Conservation (phyloP, 495 filamentous ascomycete species). For the Glonium stellatum region DNA sequence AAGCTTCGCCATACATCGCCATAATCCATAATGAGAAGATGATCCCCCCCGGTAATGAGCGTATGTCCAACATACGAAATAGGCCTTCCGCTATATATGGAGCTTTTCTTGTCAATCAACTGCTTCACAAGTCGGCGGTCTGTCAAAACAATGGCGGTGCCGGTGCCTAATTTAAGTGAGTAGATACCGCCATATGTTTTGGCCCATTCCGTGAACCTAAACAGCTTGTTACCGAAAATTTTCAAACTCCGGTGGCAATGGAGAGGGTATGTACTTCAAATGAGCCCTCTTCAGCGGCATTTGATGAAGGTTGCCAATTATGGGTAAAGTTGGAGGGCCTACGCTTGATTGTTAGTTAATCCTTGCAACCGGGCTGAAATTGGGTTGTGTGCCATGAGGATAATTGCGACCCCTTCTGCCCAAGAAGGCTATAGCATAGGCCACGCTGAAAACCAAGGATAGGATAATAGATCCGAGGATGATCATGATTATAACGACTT, state of each 20-base stretch:
- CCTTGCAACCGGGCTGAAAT: background rate
- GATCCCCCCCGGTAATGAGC: slow-evolving; percentile 39
- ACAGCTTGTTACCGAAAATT: background rate
- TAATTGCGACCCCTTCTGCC: background rate
- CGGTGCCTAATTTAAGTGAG: slow-evolving; percentile 39
- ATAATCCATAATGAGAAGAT: slow-evolving; percentile 42
- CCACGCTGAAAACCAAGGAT: background rate
- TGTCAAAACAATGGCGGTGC: slow-evolving; percentile 39
- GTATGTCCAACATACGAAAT: slow-evolving; percentile 39
- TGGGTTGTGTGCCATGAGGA: background rate
- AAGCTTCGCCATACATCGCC: slow-evolving; percentile 37
- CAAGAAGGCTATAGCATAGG: background rate
- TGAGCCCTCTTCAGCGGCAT: slow-evolving; percentile 34
- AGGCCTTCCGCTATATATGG: slow-evolving; percentile 43
- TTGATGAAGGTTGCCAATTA: slow-evolving; percentile 41
- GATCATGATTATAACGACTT: background rate
- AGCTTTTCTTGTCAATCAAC: slow-evolving; percentile 41
- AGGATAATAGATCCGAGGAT: background rate
- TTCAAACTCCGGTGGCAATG: background rate
- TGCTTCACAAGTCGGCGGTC: slow-evolving; percentile 37
- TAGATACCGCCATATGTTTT: slow-evolving; percentile 42
- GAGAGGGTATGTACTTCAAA: slow-evolving; percentile 24
- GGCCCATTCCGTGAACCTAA: slow-evolving; percentile 43
- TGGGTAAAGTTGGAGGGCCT: slow-evolving; percentile 40
- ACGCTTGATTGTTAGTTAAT: background rate